Conservation (phyloP, 345 rosid species). For the Gossypium arboreum region DNA sequence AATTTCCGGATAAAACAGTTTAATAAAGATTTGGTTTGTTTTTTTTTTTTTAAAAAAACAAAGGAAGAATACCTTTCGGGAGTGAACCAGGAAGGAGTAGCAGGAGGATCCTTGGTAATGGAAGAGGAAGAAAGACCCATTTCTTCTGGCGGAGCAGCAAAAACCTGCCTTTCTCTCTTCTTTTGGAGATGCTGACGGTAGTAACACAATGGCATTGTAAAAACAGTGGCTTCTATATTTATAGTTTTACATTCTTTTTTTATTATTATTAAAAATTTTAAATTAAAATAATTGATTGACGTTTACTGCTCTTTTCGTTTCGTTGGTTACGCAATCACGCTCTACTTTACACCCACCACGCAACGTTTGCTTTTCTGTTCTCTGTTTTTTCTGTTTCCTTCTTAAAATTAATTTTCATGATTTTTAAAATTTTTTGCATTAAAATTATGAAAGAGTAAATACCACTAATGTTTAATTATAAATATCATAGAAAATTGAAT, state of each 20-base stretch:
- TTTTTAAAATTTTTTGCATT: neutral
- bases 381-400: neutral
- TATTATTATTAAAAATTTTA: too few relatives aligned
- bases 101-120: slow-evolving; percentile 10
- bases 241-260: neutral
- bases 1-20: neutral
- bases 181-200: neutral
- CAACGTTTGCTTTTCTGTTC: neutral
- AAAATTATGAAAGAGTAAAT: neutral
- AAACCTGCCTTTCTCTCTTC: neutral
- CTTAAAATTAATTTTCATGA: neutral
- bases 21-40: neutral
- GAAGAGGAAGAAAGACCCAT: slow-evolving; percentile 23
- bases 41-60: neutral
- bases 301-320: neutral
- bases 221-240: neutral
- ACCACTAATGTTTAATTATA: neutral
- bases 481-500: too few relatives aligned
- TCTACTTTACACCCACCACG: neutral
- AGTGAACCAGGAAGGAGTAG: slow-evolving; percentile 49
- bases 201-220: neutral
- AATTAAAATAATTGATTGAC: too few relatives aligned
- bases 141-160: slow-evolving; percentile 1
- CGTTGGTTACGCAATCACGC: neutral
- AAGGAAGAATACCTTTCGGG: slow-evolving; percentile 41